Evolutionary conservation across 306 rosid species (phyloP).

Genomic region (Lupinus albus): DNA sequence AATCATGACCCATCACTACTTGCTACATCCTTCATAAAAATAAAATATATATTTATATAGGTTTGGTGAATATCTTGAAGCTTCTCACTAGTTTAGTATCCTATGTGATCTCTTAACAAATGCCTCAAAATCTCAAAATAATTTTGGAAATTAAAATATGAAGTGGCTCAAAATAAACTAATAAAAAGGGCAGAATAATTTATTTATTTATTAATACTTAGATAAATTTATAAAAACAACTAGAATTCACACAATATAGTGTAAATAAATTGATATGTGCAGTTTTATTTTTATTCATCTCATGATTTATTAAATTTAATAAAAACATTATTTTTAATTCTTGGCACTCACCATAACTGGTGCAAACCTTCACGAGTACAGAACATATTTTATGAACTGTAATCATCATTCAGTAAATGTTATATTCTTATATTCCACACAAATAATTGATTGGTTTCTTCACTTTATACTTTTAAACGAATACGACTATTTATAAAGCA

Average conservation of each 20-base stretch:
- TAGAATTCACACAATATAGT: no score
- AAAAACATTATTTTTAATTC: neutral
- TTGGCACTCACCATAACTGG: no score
- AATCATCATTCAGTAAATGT: no score
- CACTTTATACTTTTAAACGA: neutral
- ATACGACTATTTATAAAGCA: neutral
- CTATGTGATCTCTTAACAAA: neutral
- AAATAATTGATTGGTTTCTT: neutral
- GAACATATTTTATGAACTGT: no score
- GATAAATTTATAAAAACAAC: no score
- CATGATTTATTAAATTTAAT: neutral
- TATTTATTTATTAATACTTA: no score
- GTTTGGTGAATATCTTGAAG: neutral
- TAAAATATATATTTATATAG: no score
- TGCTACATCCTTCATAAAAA: neutral
- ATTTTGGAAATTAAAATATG: neutral
- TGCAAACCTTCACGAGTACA: no score
- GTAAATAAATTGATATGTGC: no score
- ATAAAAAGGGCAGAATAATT: no score
- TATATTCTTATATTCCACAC: no score
- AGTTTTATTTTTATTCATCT: neutral
- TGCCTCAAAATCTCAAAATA: neutral
- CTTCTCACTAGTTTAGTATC: constrained; percentile 15
- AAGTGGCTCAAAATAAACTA: neutral
- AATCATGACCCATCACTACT: constrained; percentile 1